These are phyloP conservation scores for Cupressus sempervirens DNA, from an alignment of 75 land plant genomes.

Conservation along the genomic window DNA sequence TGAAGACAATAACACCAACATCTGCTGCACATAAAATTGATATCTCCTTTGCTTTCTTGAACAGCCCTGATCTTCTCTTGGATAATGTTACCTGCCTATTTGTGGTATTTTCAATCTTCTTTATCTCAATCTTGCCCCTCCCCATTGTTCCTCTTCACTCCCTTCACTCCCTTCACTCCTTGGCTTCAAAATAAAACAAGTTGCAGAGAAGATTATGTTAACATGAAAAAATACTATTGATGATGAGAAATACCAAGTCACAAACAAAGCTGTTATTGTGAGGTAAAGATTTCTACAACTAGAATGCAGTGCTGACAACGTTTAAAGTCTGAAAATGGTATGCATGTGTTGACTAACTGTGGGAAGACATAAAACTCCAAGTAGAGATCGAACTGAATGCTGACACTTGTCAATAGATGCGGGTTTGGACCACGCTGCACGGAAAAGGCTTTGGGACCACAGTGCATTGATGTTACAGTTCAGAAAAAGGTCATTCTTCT, in stretches of 20 bases:
- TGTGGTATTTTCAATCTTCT: conserved; percentile 14
- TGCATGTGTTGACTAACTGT: neutral
- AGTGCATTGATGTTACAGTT: neutral
- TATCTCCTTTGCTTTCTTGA: conserved; percentile 22
- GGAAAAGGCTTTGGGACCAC: neutral
- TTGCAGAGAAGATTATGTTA: neutral
- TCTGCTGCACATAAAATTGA: conserved; percentile 22
- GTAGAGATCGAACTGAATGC: neutral
- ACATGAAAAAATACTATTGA: neutral
- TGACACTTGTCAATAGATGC: neutral
- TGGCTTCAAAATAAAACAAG: neutral
- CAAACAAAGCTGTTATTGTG: neutral
- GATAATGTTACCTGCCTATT: conserved; percentile 23
- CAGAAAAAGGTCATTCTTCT: neutral
- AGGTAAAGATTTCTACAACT: neutral
- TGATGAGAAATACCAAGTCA: neutral
- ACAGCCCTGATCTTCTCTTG: conserved; percentile 17
- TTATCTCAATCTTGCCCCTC: conserved; percentile 19
- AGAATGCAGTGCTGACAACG: neutral
- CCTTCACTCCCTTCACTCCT: neutral
- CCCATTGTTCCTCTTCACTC: conserved; percentile 1
- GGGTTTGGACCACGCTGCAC: neutral
- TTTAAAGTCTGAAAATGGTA: neutral
- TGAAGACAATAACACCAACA: conserved; percentile 21
- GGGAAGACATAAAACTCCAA: neutral